Base-by-base conservation (phyloP, 139 green algal genomes). In the Auxenochlorella protothecoides region DNA sequence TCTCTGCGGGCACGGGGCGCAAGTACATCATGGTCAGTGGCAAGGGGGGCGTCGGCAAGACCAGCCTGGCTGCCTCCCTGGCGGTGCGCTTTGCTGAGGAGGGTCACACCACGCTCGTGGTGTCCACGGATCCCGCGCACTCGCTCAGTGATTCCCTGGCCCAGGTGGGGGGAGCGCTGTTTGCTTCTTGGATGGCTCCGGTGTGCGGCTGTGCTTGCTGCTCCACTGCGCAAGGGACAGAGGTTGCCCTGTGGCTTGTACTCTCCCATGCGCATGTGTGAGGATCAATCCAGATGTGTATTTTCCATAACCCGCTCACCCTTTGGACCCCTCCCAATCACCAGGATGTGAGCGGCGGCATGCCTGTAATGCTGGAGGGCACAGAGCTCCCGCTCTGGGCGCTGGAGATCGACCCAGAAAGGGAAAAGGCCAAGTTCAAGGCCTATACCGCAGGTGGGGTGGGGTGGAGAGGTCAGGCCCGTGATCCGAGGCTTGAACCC, bases 1-100 rank as follows among this genome's bases (percentile, higher is more conserved):
- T 95, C 12, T 66, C 71, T 5, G 76, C 84, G 4, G 86, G 88
- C 14, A 85, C 62, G 16, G 79, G 70, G 14, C 85, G 90, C 60
- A 94, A 95, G 82, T 97, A 97, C 78, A 81, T 97, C 59, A 95
- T 97, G 90, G 76, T 97, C 5, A 84, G 85, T 52, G 88, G 90
- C 9, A 95, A 97, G 80, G 95, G 95, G 7, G 95, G 95, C 15
- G 95, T 99, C 15, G 95, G 95, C 67, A 99, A 99, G 82, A 99
- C 95, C 15, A 94, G 84, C 67, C 74, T 98, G 70, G 86, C 90
- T 6, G 90, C 92, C 7, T 92, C 85, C 4, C 80, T 99, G 71
- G 95, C 93, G 3, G 87, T 97, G 56, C 63, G 72, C 14, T 91
- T 97, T 65, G 93, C 93, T 15, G 84, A 80, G 4, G 87, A 72